phyloP scores from a whole-genome alignment of 352 stramenopile genomes.

The Globisporangium spiculum region DNA sequence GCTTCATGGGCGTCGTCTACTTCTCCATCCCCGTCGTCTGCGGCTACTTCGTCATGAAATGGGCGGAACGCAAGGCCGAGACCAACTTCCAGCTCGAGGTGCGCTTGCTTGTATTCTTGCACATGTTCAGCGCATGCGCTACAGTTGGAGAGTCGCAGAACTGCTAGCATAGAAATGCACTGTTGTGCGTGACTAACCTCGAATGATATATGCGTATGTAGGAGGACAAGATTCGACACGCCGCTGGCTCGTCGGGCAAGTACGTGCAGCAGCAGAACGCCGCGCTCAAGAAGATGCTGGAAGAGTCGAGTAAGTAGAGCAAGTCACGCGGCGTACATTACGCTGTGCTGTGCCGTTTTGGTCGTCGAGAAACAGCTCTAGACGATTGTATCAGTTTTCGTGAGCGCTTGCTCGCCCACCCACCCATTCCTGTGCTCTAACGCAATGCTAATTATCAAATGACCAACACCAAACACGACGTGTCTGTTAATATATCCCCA shows the following conservation, averaged over 20 bases:
- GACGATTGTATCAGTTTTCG: neutral
- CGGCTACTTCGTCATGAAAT: conserved; percentile 93
- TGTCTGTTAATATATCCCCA: neutral
- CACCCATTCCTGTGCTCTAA: neutral
- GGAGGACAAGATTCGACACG: conserved; percentile 67
- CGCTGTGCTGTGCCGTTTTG: neutral
- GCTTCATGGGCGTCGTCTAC: conserved; percentile 88
- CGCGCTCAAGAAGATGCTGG: conserved; percentile 49
- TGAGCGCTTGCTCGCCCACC: neutral
- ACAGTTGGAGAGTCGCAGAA: neutral
- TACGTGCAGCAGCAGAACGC: conserved; percentile 71
- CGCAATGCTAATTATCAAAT: neutral
- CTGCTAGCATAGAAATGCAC: neutral
- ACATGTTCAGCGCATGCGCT: neutral
- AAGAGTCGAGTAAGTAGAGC: conserved; percentile 28
- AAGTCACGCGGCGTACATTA: neutral
- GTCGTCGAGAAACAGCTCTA: too few relatives aligned
- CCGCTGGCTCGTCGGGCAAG: conserved; percentile 37
- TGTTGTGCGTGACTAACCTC: neutral
- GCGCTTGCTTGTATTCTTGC: neutral
- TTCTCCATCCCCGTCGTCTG: conserved; percentile 86
- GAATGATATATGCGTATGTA: conserved; percentile 16
- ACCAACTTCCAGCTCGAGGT: conserved; percentile 78
- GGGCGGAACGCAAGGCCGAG: conserved; percentile 67
- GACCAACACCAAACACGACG: neutral